Base-by-base conservation (phyloP, 768 basidiomycete species). In the Amanita phalloides region DNA sequence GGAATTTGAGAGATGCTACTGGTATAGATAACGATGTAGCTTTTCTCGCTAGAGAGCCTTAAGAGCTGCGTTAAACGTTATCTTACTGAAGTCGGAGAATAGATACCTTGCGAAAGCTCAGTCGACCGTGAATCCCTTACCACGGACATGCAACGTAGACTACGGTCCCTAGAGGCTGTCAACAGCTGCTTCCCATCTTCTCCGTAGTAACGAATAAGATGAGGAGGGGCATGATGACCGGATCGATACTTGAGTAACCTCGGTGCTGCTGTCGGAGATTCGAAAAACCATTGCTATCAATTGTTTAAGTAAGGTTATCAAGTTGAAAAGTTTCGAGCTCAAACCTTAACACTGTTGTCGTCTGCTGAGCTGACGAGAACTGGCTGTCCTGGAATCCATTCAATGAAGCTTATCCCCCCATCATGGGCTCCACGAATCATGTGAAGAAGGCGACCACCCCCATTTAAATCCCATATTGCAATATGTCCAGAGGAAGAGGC, bases 101-200 rank as follows among this genome's bases (percentile, higher is more conserved):
- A 37, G 21, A 44, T 56, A 82, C 90, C 95, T 77, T 98, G 95
- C 3, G 90, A 94, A 50, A 99, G 68, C 65, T 99, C 96, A 61
- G 90, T 90, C 30, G 90, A 92, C 43, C 96, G 74, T 1, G 95
- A 94, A 66, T 99, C 96, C 13, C 96, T 77, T 8, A 98, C 95
- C 49, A 98, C 86, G 42, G 87, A 91, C 3, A 90, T 94, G 62
- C 82, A 91, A 35, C 96, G 76, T 48, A 99, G 68, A 57, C 88
- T 87, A 32, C 93, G 82, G 65, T 99, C 96, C 53, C 85, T 70
- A 2, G 91, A 93, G 3, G 90, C 86, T 3, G 90, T 93, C 43
- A 99, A 66, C 6, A 99, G 69, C 55, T 91, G 85, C 68, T 99
- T 99, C 2, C 96, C 96, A 60, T 99, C 95, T n/a, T 88, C 83